phyloP scores from a whole-genome alignment of 805 yeast genomes.

The Naumovozyma baii region DNA sequence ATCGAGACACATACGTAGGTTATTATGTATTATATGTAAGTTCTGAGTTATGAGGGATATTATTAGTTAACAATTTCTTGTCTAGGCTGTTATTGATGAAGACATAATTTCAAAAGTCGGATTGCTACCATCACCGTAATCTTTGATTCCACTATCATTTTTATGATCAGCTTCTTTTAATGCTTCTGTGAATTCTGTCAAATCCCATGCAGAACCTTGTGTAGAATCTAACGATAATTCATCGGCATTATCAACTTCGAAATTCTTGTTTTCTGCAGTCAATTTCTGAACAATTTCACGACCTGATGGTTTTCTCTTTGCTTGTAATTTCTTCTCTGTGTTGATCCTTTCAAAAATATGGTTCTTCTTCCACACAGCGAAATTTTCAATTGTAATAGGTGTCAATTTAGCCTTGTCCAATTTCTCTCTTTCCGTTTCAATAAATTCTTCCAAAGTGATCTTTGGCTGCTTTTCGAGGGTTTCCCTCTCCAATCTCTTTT shows the following conservation, averaged over 20 bases:
- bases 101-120: conserved; percentile 28
- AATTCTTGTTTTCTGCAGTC: conserved; percentile 45
- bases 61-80: background rate
- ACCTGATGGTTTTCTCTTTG: conserved; percentile 50
- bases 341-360: conserved; percentile 50
- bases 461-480: conserved; percentile 79
- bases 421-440: conserved; percentile 84
- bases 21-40: too few relatives aligned
- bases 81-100: background rate
- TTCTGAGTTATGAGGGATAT: background rate
- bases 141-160: conserved; percentile 41
- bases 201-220: conserved; percentile 35
- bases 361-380: conserved; percentile 71
- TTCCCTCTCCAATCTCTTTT: conserved; percentile 76
- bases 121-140: conserved; percentile 61
- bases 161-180: conserved; percentile 30
- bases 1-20: too few relatives aligned
- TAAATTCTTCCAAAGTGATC: conserved; percentile 89
- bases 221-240: conserved; percentile 29
- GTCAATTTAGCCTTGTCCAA: conserved; percentile 65
- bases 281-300: conserved; percentile 57
- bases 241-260: conserved; percentile 40
- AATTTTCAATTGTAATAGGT: conserved; percentile 76
- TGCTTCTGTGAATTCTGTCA: conserved; percentile 34
- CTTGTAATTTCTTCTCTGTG: conserved; percentile 32